phyloP scores from a whole-genome alignment of 495 filamentous ascomycete genomes.

The Trichoderma parareesei region DNA sequence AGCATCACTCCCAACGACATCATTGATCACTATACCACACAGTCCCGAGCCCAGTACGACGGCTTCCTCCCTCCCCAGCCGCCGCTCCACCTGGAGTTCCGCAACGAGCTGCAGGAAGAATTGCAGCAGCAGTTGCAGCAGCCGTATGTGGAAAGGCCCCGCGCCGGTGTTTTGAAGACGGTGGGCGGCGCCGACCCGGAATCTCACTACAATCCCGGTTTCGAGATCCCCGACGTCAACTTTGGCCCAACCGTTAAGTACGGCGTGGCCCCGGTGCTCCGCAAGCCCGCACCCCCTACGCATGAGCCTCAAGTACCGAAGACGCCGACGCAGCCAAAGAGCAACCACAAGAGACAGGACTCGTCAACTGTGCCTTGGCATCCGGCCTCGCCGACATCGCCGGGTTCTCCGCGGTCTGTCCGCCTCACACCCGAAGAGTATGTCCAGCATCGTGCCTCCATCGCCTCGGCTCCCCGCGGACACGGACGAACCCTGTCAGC shows the following conservation, averaged over 20 bases:
- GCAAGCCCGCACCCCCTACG: conserved; percentile 17
- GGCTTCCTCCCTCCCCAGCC: conserved; percentile 25
- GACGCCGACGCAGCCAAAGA: neutral
- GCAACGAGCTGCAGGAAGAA: neutral
- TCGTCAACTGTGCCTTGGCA: conserved; percentile 7
- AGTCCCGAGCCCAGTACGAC: conserved; percentile 3
- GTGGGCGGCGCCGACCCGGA: conserved; percentile 52
- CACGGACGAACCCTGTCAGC: conserved; percentile 55
- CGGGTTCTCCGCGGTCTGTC: conserved; percentile 19
- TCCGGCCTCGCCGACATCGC: conserved; percentile 27
- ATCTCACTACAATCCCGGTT: conserved; percentile 14
- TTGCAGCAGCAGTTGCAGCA: conserved; percentile 6
- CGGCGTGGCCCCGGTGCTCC: conserved; percentile 21
- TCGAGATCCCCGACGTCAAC: conserved; percentile 67
- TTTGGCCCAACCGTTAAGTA: conserved; percentile 82
- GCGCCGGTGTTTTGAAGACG: conserved; percentile 75
- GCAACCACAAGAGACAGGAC: conserved; percentile 2
- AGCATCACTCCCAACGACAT: conserved; percentile 7
- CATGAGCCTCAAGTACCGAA: conserved; percentile 22
- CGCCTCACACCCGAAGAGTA: conserved; percentile 62
- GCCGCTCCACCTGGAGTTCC: neutral
- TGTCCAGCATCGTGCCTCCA: conserved; percentile 73
- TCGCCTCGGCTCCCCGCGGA: conserved; percentile 35
- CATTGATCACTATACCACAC: conserved; percentile 1
- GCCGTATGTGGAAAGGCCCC: conserved; percentile 56